phyloP scores from a whole-genome alignment of 805 yeast species.

The Wickerhamomyces xylosicus region DNA sequence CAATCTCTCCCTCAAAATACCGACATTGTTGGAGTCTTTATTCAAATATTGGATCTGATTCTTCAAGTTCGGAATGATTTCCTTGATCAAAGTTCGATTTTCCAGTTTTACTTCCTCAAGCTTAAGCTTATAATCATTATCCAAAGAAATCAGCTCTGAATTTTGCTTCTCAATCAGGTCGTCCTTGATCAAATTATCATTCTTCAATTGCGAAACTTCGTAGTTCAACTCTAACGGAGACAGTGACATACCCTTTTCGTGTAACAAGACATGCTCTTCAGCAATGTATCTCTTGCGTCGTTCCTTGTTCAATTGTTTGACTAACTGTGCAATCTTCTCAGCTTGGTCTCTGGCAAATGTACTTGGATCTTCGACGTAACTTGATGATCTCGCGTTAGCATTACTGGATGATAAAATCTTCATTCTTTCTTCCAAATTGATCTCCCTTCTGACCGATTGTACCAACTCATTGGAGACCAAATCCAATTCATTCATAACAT shows the following conservation, averaged over 20 bases:
- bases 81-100: slow-evolving; percentile 28
- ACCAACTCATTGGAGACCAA: slow-evolving; percentile 66
- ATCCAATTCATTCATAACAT: slow-evolving; percentile 52
- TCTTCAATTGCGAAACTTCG: slow-evolving; percentile 42
- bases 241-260: slow-evolving; percentile 43
- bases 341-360: slow-evolving; percentile 30
- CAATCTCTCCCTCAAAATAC: slow-evolving; percentile 17
- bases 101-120: slow-evolving; percentile 28
- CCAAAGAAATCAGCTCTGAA: slow-evolving; percentile 33
- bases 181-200: slow-evolving; percentile 35
- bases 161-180: slow-evolving; percentile 36
- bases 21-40: slow-evolving; percentile 15
- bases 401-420: slow-evolving; percentile 1
- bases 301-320: slow-evolving; percentile 51
- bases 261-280: slow-evolving; percentile 55
- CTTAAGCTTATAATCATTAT: slow-evolving; percentile 13
- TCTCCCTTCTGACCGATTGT: slow-evolving; percentile 59
- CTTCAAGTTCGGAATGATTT: slow-evolving; percentile 36
- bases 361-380: background rate
- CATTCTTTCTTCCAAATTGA: slow-evolving; percentile 41
- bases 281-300: slow-evolving; percentile 56
- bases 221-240: slow-evolving; percentile 44
- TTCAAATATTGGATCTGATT: slow-evolving; percentile 27
- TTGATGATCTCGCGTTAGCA: background rate
- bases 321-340: slow-evolving; percentile 37